A percentile compares a stretch with the other conserved stretches of the same genome.
These are phyloP conservation scores for Starmerella tilneyi DNA, from an alignment of 805 yeast genomes.

Conservation along the genomic window DNA sequence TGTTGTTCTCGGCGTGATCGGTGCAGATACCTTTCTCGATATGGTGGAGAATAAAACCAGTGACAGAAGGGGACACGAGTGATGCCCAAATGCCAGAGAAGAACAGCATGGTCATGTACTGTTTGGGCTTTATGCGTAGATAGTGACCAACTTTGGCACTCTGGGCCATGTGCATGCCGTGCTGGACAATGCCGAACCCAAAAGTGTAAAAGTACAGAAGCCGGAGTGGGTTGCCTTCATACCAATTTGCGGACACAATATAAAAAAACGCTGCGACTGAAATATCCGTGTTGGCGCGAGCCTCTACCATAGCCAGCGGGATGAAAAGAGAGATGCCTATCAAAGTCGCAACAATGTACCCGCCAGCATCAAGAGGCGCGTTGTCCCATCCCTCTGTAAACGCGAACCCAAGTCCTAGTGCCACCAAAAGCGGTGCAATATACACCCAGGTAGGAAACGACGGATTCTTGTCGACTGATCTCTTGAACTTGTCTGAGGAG, in stretches of 20 bases:
- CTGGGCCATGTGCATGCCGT: conserved; percentile 40
- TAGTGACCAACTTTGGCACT: conserved; percentile 51
- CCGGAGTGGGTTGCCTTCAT: conserved; percentile 43
- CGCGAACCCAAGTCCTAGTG: conserved; percentile 19
- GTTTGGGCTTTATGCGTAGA: conserved; percentile 51
- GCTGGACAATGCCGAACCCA: conserved; percentile 45
- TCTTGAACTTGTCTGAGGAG: conserved; percentile 43
- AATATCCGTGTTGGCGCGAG: conserved; percentile 51
- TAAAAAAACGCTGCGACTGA: conserved; percentile 56
- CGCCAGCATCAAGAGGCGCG: conserved; percentile 41
- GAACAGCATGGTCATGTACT: conserved; percentile 45
- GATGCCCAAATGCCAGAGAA: conserved; percentile 35
- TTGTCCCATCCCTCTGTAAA: conserved; percentile 29
- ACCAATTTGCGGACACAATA: conserved; percentile 35
- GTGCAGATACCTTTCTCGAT: conserved; percentile 37
- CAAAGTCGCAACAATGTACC: conserved; percentile 40
- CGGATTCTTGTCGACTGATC: conserved; percentile 43
- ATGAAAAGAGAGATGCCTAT: conserved; percentile 47
- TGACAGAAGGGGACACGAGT: conserved; percentile 36
- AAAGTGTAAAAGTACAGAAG: conserved; percentile 49
- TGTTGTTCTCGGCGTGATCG: conserved; percentile 44
- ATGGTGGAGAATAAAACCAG: conserved; percentile 36
- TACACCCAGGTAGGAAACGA: conserved; percentile 63
- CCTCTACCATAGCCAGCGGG: conserved; percentile 55
- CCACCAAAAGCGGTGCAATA: conserved; percentile 33